Evolutionary conservation across 2,329 filamentous ascomycete species (phyloP).

Genomic region (Neonectria hederae): DNA sequence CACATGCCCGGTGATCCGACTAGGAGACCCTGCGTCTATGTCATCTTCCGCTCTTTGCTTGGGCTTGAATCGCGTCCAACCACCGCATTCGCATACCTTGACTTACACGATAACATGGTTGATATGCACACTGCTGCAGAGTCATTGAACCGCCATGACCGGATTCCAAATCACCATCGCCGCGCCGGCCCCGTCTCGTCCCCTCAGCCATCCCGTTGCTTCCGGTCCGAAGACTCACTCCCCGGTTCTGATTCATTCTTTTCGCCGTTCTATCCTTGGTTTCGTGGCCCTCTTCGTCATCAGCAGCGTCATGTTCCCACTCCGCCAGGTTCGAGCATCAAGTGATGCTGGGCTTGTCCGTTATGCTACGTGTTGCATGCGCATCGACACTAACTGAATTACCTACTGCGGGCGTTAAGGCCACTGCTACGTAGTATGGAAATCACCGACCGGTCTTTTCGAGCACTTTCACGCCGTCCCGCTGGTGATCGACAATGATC

Average conservation of each 20-base stretch:
- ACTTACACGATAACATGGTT: background rate
- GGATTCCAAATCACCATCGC: background rate
- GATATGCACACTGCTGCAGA: background rate
- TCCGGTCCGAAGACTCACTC: background rate
- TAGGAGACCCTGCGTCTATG: conserved; percentile 12
- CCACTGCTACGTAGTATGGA: background rate
- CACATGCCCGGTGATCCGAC: background rate
- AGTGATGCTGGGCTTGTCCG: background rate
- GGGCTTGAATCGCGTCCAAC: conserved; percentile 6
- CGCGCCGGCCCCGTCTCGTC: background rate
- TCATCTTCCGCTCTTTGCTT: conserved; percentile 7
- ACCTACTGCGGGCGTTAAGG: background rate
- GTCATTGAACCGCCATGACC: background rate
- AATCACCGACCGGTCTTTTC: background rate
- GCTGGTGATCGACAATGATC: background rate
- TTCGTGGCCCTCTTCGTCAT: background rate
- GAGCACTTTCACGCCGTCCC: background rate
- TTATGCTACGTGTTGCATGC: background rate
- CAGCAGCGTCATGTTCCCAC: background rate
- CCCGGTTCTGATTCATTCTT: background rate
- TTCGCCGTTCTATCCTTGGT: background rate
- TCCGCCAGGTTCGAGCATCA: background rate
- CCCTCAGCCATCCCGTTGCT: background rate
- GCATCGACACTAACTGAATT: background rate
- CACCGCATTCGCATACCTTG: background rate